Evolutionary conservation across 495 filamentous ascomycete species (phyloP).

Genomic region (Tetracladium marchalianum): DNA sequence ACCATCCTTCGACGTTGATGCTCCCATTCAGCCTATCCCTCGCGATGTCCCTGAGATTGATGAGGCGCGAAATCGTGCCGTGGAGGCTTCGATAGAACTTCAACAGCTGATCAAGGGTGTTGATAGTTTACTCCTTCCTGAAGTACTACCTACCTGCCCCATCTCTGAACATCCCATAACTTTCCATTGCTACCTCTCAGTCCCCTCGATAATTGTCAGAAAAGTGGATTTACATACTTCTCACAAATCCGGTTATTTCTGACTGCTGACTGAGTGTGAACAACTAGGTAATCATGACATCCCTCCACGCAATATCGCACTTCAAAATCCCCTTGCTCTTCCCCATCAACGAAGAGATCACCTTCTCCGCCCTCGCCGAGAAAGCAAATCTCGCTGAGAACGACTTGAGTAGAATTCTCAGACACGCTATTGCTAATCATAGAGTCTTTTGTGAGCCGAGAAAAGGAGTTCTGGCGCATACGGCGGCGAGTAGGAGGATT

Average conservation of each 20-base stretch:
- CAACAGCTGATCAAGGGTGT: constrained; percentile 8
- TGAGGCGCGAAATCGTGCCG: not conserved
- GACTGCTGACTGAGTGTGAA: too few species aligned
- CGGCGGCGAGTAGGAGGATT: constrained; percentile 7
- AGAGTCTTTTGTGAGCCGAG: constrained; percentile 18
- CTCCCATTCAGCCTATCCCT: not conserved
- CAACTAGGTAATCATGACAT: constrained; percentile 6
- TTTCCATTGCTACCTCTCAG: not conserved
- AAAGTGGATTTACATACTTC: too few species aligned
- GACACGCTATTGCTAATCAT: constrained; percentile 18
- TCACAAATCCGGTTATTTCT: too few species aligned
- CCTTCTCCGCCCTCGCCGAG: constrained; percentile 12
- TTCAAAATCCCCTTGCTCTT: constrained; percentile 19
- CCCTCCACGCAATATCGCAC: constrained; percentile 16
- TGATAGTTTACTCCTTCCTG: not conserved
- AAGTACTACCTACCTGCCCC: constrained; percentile 1
- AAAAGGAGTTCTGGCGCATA: constrained; percentile 13
- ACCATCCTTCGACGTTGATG: constrained; percentile 9
- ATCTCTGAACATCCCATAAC: too few species aligned
- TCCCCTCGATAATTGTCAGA: too few species aligned
- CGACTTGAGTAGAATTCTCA: constrained; percentile 17
- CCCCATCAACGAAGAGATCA: constrained; percentile 11
- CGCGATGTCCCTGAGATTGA: not conserved
- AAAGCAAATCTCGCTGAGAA: constrained; percentile 6
- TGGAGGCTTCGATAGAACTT: constrained; percentile 7